Evolutionary conservation across 2,329 filamentous ascomycete species (phyloP), one percentile per base, ranked within the genome.

Genomic region (Aspergillus sp.): DNA sequence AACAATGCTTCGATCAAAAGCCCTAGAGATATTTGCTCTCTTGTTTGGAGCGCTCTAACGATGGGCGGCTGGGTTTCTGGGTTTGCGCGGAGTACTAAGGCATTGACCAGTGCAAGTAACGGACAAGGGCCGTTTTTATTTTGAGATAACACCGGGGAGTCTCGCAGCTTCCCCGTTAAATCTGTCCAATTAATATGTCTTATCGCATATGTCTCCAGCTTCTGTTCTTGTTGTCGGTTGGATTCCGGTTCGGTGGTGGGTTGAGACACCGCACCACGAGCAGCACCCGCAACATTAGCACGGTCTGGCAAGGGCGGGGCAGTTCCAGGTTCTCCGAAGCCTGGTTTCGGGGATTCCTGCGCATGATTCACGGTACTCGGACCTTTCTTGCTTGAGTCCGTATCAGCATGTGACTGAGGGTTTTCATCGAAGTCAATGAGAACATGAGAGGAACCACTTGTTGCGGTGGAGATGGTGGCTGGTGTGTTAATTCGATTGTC

Each of bases 111-210:
- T 2, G 95, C 95, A 26, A 99, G 86, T 14, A 99, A 78, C 1
- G 95, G 95, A 74, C 95, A 99, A 1, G 95, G 95, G 0, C 95
- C 95, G 69, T 99, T 99, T 58, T 89, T 87, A 67, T 97, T 98
- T 71, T 99, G 94, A 3, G 96, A 87, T 46, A 98, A 80, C 57
- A 98, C 92, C 0, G 95, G 94, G 0, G 92, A 94, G n/a, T 84
- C 83, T 49, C 91, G 84, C 42, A 91, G 81, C 55, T 86, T 86
- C n/a, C 84, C 81, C 1, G 81, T 73, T 0, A 73, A 84, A 72
- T 97, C 91, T 60, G 87, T 82, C 93, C 94, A 98, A 61, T 85
- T 87, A 62, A 98, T 88, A 61, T 93, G 92, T 72, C 96, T 96
- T 73, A 98, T 93, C 57, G 92, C 90, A 69, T 99, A 98, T 0